A percentile compares a stretch with the other conserved stretches of the same genome.
Conservation (phyloP, 257 asterid species). For the Vinca minor region DNA sequence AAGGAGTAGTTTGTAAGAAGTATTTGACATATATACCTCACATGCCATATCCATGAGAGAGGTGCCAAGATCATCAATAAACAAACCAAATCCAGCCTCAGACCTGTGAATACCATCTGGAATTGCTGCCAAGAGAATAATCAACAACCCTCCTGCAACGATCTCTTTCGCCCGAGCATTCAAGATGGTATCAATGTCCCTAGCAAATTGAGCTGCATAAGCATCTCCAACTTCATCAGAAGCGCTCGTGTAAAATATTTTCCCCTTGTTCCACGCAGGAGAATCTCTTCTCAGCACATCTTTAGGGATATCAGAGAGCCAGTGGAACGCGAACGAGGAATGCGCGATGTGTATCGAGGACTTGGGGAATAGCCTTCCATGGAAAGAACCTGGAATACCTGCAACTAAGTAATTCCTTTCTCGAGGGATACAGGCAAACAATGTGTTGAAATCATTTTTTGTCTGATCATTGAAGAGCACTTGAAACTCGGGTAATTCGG, state of each 20-base stretch:
- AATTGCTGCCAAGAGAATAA: not conserved
- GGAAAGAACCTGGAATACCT: constrained; percentile 17
- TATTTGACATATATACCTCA: constrained; percentile 15
- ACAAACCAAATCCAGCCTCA: not conserved
- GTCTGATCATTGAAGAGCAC: constrained; percentile 19
- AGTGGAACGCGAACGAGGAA: constrained; percentile 19
- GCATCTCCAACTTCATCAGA: constrained; percentile 9
- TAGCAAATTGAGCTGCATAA: constrained; percentile 14
- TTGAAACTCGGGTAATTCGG: constrained; percentile 11
- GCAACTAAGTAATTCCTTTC: not conserved
- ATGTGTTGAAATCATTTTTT: constrained; percentile 20
- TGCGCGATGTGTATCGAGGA: constrained; percentile 3
- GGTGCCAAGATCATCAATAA: constrained; percentile 5
- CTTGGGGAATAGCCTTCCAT: constrained; percentile 13
- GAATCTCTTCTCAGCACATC: constrained; percentile 9
- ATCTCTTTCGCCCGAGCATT: constrained; percentile 20
- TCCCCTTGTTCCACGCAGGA: constrained; percentile 17
- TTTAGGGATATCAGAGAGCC: constrained; percentile 20
- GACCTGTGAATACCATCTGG: not conserved
- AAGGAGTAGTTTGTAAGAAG: not conserved
- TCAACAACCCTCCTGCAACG: constrained; percentile 10
- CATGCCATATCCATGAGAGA: constrained; percentile 25
- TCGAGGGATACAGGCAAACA: constrained; percentile 9
- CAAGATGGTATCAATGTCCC: constrained; percentile 12
- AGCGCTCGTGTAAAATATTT: constrained; percentile 5